Evolutionary conservation across 2,329 filamentous ascomycete species (phyloP), one percentile per base, ranked within the genome.

Genomic region (Pseudogymnoascus sp.): DNA sequence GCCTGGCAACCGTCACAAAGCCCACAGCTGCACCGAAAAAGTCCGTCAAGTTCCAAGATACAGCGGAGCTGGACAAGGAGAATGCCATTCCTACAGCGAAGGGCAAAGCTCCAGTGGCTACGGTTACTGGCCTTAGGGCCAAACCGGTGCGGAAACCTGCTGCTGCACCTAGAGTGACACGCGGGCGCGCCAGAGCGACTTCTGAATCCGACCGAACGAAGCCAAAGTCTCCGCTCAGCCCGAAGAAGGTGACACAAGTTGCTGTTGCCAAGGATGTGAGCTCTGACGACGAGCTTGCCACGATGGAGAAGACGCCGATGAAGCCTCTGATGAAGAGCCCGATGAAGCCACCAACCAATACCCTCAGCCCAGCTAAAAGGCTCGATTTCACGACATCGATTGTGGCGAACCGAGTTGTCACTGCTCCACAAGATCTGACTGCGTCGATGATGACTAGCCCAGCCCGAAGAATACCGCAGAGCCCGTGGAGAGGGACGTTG

Each of bases 161-260:
- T 22, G 67, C 73, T 24, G 33, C 59, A 31, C 59, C 59, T 38
- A 35, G 38, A 56, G 28, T 56, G n/a, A 37, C 59, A 16, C 33
- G 59, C 19, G 59, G 59, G 12, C 63, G 65, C 35, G 65, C 59
- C 22, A 65, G 74, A 70, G 66, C 66, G 62, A 75, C 69, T n/a
- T 53, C 71, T 11, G 65, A 69, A 5, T 69, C 73, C n/a, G 65
- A 72, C 50, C 72, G 74, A 62, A 72, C 76, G 41, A 80, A 78
- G 62, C 19, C 22, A 16, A 79, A 79, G 63, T 79, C 78, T 63
- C 84, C 85, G 35, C 76, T 88, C 61, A 87, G 84, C 75, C 84
- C 84, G 75, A 87, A 83, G 78, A 88, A 88, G 78, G 80, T 84
- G 68, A 84, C 83, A 41, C 83, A 86, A 75, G 76, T 87, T 68